Evolutionary conservation across 2,329 filamentous ascomycete species (phyloP).

Genomic region (Fusarium falciforme): DNA sequence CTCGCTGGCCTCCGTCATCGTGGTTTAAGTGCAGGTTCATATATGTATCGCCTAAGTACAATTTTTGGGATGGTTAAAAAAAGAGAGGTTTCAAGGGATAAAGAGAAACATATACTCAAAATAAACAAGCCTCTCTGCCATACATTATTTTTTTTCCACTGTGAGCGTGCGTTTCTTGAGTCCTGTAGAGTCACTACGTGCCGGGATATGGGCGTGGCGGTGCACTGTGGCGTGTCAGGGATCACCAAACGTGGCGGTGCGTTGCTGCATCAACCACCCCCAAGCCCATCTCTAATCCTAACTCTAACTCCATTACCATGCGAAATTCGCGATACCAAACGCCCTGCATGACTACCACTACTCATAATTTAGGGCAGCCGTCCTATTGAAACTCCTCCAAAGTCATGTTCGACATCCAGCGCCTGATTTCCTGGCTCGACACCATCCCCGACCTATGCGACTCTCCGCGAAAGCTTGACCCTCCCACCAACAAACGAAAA

Average conservation of each 20-base stretch:
- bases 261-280: neutral
- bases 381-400: neutral
- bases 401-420: conserved; percentile 5
- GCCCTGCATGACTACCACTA: neutral
- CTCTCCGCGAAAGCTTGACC: neutral
- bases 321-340: neutral
- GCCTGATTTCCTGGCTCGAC: conserved; percentile 2
- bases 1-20: neutral
- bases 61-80: too few species aligned
- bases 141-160: too few species aligned
- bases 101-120: too few species aligned
- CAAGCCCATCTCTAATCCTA: neutral
- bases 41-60: too few species aligned
- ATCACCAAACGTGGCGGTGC: neutral
- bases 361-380: neutral
- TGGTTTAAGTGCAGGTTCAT: neutral
- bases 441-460: conserved; percentile 9
- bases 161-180: too few species aligned
- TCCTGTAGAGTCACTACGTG: too few species aligned
- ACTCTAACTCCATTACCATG: neutral
- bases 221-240: neutral
- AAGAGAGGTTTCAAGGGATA: too few species aligned
- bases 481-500: conserved; percentile 3
- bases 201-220: neutral
- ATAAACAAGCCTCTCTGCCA: too few species aligned